Base-by-base conservation (phyloP, 2,329 filamentous ascomycete species). In the Pseudogymnoascus sp. region DNA sequence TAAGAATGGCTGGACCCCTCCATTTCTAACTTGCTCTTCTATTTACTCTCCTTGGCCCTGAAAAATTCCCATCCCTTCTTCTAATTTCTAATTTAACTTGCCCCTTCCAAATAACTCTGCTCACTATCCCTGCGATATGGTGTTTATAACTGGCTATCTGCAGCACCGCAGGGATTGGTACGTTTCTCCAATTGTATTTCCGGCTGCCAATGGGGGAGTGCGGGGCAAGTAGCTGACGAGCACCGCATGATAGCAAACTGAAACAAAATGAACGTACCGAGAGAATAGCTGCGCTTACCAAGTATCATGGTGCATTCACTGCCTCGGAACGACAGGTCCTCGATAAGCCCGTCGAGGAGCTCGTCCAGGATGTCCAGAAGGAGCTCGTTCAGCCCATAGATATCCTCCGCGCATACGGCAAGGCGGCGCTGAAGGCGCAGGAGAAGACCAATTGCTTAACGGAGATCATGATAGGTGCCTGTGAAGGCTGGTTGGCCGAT, bases 361-460 rank as follows among this genome's bases (percentile, higher is more conserved):
- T 96, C 3, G 92, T 96, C 5, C 77, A 86, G 65, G 84, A 89
- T 77, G 89, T 96, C 3, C 90, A 93, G 33, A 82, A 84, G n/a
- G 83, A 86, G 50, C 76, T 80, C 61, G 79, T 86, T 59, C 81
- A 83, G 11, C 87, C 93, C 0, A 73, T 88, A 24, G 86, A 91
- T 65, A 84, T 97, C 56, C 84, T 97, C n/a, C 85, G 81, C 65
- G 86, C 91, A 10, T 98, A 97, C 73, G 89, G 89, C 70, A 96
- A 96, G 75, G 87, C 93, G 19, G 89, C 93, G 0, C 74, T 96
- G 61, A 88, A 87, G 71, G 93, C 91, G 1, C 93, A 97, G 37
- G 82, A 88, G 66, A 89, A 89, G 76, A 96, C 92, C 2, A 97
- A 97, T 74, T 96, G 91, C 72, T 77, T 96, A 11, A 97, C 93